phyloP scores from a whole-genome alignment of 441 rosid species.

The Eutrema salsugineum region DNA sequence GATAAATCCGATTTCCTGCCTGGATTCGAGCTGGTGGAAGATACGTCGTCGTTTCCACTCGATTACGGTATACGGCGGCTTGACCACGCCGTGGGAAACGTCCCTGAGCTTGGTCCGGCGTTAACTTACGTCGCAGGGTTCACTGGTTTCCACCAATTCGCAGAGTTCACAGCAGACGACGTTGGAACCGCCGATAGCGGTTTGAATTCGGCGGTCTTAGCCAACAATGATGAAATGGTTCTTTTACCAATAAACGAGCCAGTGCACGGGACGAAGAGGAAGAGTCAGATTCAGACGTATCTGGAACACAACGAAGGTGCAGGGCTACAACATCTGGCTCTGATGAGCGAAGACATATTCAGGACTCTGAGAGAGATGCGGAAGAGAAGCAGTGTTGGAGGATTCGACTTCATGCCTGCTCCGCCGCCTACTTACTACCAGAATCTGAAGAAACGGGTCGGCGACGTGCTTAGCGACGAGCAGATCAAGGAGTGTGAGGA shows the following conservation, averaged over 20 bases:
- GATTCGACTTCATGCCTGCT: slow-evolving; percentile 92
- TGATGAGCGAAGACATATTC: slow-evolving; percentile 72
- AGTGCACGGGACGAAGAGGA: slow-evolving; percentile 81
- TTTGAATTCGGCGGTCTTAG: slow-evolving; percentile 68
- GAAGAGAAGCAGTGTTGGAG: slow-evolving; percentile 68
- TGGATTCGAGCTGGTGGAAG: slow-evolving; percentile 53
- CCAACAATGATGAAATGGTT: slow-evolving; percentile 77
- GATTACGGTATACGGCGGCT: slow-evolving; percentile 76
- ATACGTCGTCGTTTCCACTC: slow-evolving; percentile 49
- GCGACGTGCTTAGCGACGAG: slow-evolving; percentile 73
- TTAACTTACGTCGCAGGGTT: slow-evolving; percentile 59
- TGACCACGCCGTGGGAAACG: slow-evolving; percentile 95
- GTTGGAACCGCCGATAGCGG: slow-evolving; percentile 90
- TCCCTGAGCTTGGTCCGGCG: slow-evolving; percentile 63
- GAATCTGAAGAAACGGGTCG: slow-evolving; percentile 70
- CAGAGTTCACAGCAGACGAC: slow-evolving; percentile 85
- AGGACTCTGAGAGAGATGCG: slow-evolving; percentile 83
- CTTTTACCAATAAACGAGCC: slow-evolving; percentile 88
- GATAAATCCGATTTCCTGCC: slow-evolving; percentile 47
- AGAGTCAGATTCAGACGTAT: slow-evolving; percentile 93
- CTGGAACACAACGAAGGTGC: slow-evolving; percentile 96
- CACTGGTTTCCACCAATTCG: slow-evolving; percentile 90
- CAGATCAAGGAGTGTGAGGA: slow-evolving; percentile 88
- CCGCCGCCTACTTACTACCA: slow-evolving; percentile 85
- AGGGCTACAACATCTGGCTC: slow-evolving; percentile 82